Evolutionary conservation across 805 yeast genomes (phyloP).

Genomic region (Lachancea dasiensis): DNA sequence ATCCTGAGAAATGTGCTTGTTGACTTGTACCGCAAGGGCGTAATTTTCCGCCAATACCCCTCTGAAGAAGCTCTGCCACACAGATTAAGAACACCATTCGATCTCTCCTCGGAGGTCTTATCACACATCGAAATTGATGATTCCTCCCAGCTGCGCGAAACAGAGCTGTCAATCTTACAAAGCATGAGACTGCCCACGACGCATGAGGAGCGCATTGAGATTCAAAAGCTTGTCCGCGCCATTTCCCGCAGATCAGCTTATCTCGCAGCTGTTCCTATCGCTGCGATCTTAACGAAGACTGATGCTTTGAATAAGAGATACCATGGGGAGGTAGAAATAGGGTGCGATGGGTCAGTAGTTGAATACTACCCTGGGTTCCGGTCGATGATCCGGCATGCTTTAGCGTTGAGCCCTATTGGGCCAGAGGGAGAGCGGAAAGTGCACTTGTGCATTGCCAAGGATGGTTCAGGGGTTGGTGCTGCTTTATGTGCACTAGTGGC

Average conservation of each 20-base stretch:
- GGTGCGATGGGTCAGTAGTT: conserved; percentile 92
- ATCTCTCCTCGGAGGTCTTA: conserved; percentile 73
- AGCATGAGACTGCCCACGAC: conserved; percentile 65
- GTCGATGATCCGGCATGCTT: conserved; percentile 72
- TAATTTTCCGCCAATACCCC: conserved; percentile 52
- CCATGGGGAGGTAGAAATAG: conserved; percentile 80
- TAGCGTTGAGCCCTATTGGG: conserved; percentile 63
- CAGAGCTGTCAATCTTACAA: conserved; percentile 62
- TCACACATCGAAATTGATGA: conserved; percentile 84
- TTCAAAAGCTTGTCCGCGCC: conserved; percentile 69
- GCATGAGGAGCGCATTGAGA: conserved; percentile 61
- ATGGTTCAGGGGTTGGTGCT: conserved; percentile 97
- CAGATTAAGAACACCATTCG: conserved; percentile 69
- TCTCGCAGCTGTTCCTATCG: conserved; percentile 81
- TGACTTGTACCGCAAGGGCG: conserved; percentile 56
- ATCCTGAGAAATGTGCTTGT: conserved; percentile 66
- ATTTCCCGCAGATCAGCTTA: conserved; percentile 86
- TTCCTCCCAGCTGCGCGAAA: conserved; percentile 61
- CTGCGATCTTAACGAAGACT: conserved; percentile 68
- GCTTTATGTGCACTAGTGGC: conserved; percentile 70
- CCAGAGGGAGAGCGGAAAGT: conserved; percentile 69
- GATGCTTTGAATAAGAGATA: conserved; percentile 49
- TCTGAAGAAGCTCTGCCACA: conserved; percentile 42
- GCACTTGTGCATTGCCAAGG: conserved; percentile 78
- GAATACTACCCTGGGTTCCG: conserved; percentile 91